Evolutionary conservation across 73 alveolate genomes (phyloP), one percentile per base, ranked within the genome.

Genomic region (Blepharisma stoltei): DNA sequence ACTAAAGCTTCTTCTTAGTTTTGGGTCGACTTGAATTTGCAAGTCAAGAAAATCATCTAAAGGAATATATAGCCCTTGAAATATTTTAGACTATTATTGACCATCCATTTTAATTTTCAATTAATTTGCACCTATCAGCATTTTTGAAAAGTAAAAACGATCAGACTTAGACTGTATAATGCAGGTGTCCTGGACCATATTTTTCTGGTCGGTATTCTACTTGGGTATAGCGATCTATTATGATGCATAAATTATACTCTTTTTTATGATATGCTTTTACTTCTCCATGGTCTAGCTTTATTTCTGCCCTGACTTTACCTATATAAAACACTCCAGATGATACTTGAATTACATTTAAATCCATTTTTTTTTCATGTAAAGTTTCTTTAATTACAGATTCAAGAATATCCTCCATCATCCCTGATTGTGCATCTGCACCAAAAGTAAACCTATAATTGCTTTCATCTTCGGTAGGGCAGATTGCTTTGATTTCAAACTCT

Each of bases 1-100:
- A 60, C 73, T 60, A 8, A 60, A 2, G 45, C 73, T 60, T 60
- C 73, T 60, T 60, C 73, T 60, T 25, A 38, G 73, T 25, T 20
- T 38, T 60, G 14, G 14, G 14, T n/a, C 14, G 4, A 14, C 46
- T 38, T 60, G 73, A 25, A 60, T 14, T 14, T 60, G 73, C 2
- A 60, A 14, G 5, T 60, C 73, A 8, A 60, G 23, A 25, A 60
- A 60, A n/a, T 60, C 73, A 60, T 60, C 73, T 8, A 60, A 14
- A 20, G 73, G 73, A 9, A 60, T 32, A 3, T n/a, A n/a, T n/a
- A n/a, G n/a, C n/a, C n/a, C n/a, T n/a, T n/a, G n/a, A n/a, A n/a
- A n/a, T n/a, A n/a, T n/a, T n/a, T n/a, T n/a, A n/a, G n/a, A n/a
- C n/a, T n/a, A n/a, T n/a, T n/a, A n/a, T n/a, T n/a, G n/a, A n/a